These are phyloP conservation scores for Colletotrichum tofieldiae DNA, from an alignment of 2,329 filamentous ascomycete species.

Conservation along the genomic window DNA sequence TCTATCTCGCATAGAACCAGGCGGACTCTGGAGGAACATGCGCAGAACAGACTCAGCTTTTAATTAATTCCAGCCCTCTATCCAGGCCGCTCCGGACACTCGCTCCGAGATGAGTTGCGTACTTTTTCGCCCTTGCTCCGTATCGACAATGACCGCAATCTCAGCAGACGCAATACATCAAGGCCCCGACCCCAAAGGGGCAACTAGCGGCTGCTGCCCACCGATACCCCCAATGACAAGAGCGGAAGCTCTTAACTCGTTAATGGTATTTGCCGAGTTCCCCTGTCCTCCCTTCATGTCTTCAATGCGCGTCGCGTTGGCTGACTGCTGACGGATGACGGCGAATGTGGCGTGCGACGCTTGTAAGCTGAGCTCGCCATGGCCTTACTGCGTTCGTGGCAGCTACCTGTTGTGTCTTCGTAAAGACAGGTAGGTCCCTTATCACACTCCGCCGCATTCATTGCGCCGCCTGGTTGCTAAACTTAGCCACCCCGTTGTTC, in stretches of 20 bases:
- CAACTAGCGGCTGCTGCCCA: neutral
- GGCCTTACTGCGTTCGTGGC: neutral
- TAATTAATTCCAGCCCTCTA: neutral
- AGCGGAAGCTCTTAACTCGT: neutral
- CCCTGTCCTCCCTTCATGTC: neutral
- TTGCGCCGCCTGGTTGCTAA: slow-evolving; percentile 26
- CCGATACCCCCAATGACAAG: neutral
- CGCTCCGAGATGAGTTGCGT: neutral
- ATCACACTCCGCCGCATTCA: slow-evolving; percentile 1
- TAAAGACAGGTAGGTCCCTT: neutral
- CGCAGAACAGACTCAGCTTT: slow-evolving; percentile 1
- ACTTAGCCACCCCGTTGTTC: slow-evolving; percentile 36
- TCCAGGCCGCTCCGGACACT: neutral
- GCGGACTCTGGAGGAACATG: neutral
- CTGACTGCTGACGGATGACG: slow-evolving; percentile 8
- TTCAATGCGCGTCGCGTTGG: neutral
- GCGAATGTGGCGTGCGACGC: slow-evolving; percentile 3
- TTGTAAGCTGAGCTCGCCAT: slow-evolving; percentile 11
- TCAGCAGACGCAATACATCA: neutral
- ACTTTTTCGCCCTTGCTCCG: neutral
- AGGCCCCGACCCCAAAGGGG: neutral
- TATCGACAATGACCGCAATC: neutral
- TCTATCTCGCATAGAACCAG: neutral
- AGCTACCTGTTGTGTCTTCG: neutral
- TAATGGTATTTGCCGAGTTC: neutral